These are phyloP conservation scores for Alisma plantagoaquatica DNA, from an alignment of 106 monocot species.

Conservation along the genomic window DNA sequence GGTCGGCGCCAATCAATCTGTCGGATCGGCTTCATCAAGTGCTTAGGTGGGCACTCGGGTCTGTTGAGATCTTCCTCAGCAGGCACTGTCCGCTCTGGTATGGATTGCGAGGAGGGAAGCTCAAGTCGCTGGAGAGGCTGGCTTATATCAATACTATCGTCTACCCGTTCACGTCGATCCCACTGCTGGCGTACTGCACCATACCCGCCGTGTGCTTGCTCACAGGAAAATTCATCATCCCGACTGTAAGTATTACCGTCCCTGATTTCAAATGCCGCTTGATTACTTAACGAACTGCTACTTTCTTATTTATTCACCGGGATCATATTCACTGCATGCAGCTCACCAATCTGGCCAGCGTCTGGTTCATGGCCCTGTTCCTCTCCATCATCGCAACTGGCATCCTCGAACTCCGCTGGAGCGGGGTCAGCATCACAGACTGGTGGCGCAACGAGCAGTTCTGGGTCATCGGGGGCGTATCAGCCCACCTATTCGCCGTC, in stretches of 20 bases:
- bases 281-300: no score
- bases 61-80: constrained; percentile 94
- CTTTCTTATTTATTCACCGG: no score
- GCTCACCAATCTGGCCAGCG: constrained; percentile 63
- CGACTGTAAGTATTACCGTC: constrained; percentile 23
- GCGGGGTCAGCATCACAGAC: constrained; percentile 84
- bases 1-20: constrained; percentile 78
- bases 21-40: constrained; percentile 85
- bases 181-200: constrained; percentile 14
- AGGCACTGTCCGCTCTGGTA: constrained; percentile 77
- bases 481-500: constrained; percentile 90
- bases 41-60: constrained; percentile 88
- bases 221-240: constrained; percentile 14
- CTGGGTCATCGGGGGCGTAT: constrained; percentile 96
- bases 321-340: constrained; percentile 6
- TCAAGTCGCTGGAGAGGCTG: constrained; percentile 82
- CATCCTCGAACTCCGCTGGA: constrained; percentile 84
- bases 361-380: constrained; percentile 94
- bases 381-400: constrained; percentile 89
- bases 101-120: constrained; percentile 69
- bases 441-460: constrained; percentile 99
- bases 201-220: constrained; percentile 9
- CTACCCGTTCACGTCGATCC: constrained; percentile 70
- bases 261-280: constrained; percentile 92
- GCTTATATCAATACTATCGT: constrained; percentile 86